Percentiles rank a stretch among this genome's conserved stretches.
Evolutionary conservation across 768 basidiomycete species (phyloP).

Genomic region (Tylopilus rubrobrunneus): DNA sequence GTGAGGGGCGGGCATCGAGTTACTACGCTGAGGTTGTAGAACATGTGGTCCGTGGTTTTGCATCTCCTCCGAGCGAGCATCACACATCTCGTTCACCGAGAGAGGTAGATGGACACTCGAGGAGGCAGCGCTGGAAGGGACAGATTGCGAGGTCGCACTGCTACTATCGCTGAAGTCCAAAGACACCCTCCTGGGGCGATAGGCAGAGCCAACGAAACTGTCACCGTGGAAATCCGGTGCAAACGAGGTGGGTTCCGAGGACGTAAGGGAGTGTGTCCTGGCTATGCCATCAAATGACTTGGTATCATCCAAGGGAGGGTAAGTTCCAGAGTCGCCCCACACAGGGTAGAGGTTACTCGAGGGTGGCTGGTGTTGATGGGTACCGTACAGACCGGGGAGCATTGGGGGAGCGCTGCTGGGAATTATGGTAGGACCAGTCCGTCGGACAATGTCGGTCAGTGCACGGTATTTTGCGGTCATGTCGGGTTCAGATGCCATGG

Average conservation of each 20-base stretch:
- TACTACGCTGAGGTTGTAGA: conserved; percentile 17
- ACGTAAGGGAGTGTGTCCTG: conserved; percentile 17
- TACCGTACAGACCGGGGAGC: conserved; percentile 16
- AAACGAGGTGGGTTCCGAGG: conserved; percentile 24
- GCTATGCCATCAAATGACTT: conserved; percentile 22
- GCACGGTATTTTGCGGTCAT: conserved; percentile 45
- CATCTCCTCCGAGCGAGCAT: conserved; percentile 27
- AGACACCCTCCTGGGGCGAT: conserved; percentile 32
- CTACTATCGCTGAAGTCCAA: conserved; percentile 43
- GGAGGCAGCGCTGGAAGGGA: conserved; percentile 52
- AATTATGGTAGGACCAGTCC: conserved; percentile 20
- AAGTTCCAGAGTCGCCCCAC: conserved; percentile 26
- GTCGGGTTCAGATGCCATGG: conserved; percentile 32
- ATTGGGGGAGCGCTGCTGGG: conserved; percentile 2
- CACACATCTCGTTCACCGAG: conserved; percentile 24
- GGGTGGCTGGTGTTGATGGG: conserved; percentile 17
- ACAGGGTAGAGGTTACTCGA: conserved; percentile 19
- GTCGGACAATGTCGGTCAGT: conserved; percentile 43
- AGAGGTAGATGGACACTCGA: conserved; percentile 51
- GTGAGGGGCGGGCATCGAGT: conserved; percentile 15
- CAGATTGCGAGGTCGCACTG: conserved; percentile 40
- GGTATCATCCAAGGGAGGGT: conserved; percentile 26
- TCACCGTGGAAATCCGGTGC: conserved; percentile 18
- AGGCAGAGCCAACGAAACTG: conserved; percentile 21
- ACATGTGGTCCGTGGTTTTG: conserved; percentile 15